Conservation (phyloP, 2,329 filamentous ascomycete species). For the Penicillium sp. region DNA sequence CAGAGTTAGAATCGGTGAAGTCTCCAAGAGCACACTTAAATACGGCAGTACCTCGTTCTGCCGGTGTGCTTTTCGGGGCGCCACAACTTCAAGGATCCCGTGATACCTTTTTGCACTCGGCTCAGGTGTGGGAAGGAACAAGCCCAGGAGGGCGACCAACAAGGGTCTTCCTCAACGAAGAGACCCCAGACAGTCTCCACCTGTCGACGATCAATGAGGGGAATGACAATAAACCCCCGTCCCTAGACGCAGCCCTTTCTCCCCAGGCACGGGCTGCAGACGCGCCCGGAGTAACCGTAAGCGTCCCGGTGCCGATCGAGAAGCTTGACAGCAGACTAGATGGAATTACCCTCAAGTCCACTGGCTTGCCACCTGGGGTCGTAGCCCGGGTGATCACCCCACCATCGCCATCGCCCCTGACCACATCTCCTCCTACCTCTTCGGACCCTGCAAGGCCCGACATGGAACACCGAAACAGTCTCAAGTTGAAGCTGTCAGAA, state of each 20-base stretch:
- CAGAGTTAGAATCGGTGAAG: conserved; percentile 40
- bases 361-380: conserved; percentile 44
- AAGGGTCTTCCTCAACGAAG: conserved; percentile 44
- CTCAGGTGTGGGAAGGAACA: conserved; percentile 47
- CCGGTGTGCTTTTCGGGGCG: conserved; percentile 15
- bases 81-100: conserved; percentile 11
- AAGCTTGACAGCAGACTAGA: conserved; percentile 48
- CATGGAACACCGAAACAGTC: conserved; percentile 31
- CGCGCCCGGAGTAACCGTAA: conserved; percentile 25
- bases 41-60: conserved; percentile 4
- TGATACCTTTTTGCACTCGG: conserved; percentile 12
- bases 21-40: conserved; percentile 8
- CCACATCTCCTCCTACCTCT: conserved; percentile 26
- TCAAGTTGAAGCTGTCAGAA: conserved; percentile 38
- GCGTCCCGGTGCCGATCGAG: conserved; percentile 47
- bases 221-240: conserved; percentile 32
- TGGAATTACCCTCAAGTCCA: conserved; percentile 50
- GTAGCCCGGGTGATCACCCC: conserved; percentile 46
- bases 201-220: conserved; percentile 30
- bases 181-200: conserved; percentile 26
- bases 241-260: conserved; percentile 43
- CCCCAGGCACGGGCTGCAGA: conserved; percentile 37
- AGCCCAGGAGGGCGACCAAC: conserved; percentile 42
- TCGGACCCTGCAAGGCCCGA: conserved; percentile 24
- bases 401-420: conserved; percentile 34